These are phyloP conservation scores for Colletotrichum chlorophyti DNA, from an alignment of 2,329 filamentous ascomycete genomes.

Conservation along the genomic window DNA sequence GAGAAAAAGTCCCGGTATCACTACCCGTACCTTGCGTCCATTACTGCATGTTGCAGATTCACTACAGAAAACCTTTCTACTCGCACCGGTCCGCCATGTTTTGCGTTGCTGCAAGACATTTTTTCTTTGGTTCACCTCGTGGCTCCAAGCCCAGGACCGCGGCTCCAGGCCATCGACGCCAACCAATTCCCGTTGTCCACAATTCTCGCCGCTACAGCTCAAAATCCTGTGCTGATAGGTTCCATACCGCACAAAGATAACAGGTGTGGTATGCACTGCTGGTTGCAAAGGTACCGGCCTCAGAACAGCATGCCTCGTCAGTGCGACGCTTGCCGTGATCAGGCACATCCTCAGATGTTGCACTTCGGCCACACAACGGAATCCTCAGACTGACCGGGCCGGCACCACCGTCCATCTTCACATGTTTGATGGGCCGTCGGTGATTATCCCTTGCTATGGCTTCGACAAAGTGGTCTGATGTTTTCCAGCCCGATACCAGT, in stretches of 20 bases:
- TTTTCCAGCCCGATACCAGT: background rate
- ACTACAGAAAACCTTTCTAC: background rate
- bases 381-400: too few relatives aligned
- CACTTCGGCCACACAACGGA: too few relatives aligned
- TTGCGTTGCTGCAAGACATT: constrained; percentile 19
- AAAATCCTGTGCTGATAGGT: too few relatives aligned
- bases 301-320: too few relatives aligned
- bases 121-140: background rate
- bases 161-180: background rate
- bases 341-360: too few relatives aligned
- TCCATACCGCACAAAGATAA: too few relatives aligned
- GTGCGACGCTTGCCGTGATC: too few relatives aligned
- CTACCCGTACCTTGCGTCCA: constrained; percentile 7
- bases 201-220: background rate
- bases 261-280: too few relatives aligned
- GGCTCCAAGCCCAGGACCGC: background rate
- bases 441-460: background rate
- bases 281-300: too few relatives aligned
- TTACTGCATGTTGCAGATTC: constrained; percentile 19
- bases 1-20: background rate
- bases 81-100: constrained; percentile 3
- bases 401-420: too few relatives aligned
- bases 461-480: background rate
- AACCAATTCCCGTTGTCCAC: background rate
- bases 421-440: too few relatives aligned